phyloP scores from a whole-genome alignment of 257 asterid species.

The Perilla frutescens region DNA sequence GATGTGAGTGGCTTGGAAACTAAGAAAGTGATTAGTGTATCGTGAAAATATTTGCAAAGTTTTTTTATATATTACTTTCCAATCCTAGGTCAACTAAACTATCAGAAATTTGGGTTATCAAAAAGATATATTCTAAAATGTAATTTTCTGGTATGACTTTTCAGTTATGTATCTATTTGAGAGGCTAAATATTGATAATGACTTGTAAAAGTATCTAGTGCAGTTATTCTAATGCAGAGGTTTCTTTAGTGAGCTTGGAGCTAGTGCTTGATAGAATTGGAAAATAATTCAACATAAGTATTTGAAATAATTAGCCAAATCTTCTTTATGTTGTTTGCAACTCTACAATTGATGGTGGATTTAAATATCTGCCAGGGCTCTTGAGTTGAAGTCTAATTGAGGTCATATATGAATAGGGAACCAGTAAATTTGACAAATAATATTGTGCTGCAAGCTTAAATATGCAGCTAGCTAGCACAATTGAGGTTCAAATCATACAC shows the following conservation, averaged over 20 bases:
- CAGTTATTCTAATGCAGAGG: not conserved
- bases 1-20: no score
- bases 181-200: no score
- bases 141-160: not conserved
- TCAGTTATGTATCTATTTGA: no score
- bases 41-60: no score
- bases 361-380: not conserved
- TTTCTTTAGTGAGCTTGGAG: not conserved
- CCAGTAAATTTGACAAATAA: not conserved
- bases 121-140: not conserved
- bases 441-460: not conserved
- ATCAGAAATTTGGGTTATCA: not conserved
- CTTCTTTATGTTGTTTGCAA: conserved; percentile 4
- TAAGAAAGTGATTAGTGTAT: no score
- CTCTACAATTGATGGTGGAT: not conserved
- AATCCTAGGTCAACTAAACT: not conserved
- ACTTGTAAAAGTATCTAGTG: no score
- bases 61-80: not conserved
- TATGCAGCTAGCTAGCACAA: not conserved
- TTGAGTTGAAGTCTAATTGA: conserved; percentile 23
- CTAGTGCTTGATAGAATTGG: not conserved
- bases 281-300: not conserved
- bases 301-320: not conserved
- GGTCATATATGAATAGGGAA: not conserved
- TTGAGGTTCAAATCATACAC: not conserved